A percentile compares a stretch with the other conserved stretches of the same genome.
phyloP scores from a whole-genome alignment of 768 basidiomycete species.

The Auriscalpium microsporum region DNA sequence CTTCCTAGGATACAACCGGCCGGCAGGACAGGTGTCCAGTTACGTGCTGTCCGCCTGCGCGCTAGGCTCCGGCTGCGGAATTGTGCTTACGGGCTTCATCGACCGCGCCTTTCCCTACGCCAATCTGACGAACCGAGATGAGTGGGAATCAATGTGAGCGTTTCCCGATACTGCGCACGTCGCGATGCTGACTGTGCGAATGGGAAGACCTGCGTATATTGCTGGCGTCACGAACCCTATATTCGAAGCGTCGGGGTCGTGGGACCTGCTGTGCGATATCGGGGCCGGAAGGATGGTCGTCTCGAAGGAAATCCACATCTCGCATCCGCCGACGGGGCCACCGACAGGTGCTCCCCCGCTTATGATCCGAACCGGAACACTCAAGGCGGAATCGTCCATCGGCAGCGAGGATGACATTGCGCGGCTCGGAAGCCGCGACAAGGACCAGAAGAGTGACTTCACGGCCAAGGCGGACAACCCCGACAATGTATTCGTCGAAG shows the following conservation, averaged over 20 bases:
- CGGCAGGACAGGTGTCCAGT: conserved; percentile 83
- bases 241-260: conserved; percentile 77
- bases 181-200: too few relatives aligned
- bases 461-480: conserved; percentile 49
- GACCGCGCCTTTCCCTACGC: conserved; percentile 94
- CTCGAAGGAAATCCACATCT: conserved; percentile 70
- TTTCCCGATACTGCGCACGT: not conserved
- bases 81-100: conserved; percentile 75
- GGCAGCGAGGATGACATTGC: conserved; percentile 66
- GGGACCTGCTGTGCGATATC: conserved; percentile 94
- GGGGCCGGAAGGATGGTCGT: conserved; percentile 81
- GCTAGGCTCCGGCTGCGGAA: conserved; percentile 84
- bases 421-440: conserved; percentile 45
- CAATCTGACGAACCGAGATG: conserved; percentile 79
- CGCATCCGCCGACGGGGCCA: conserved; percentile 31
- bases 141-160: conserved; percentile 82
- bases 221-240: conserved; percentile 98
- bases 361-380: conserved; percentile 47
- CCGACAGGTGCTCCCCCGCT: conserved; percentile 27
- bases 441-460: conserved; percentile 41
- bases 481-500: conserved; percentile 89
- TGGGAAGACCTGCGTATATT: conserved; percentile 75
- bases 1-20: conserved; percentile 84
- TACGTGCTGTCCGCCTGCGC: conserved; percentile 94
- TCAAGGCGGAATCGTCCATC: conserved; percentile 56